Percentiles rank a stretch among this genome's conserved stretches.
Evolutionary conservation across 805 yeast species (phyloP).

Genomic region (Teunomyces atbi): DNA sequence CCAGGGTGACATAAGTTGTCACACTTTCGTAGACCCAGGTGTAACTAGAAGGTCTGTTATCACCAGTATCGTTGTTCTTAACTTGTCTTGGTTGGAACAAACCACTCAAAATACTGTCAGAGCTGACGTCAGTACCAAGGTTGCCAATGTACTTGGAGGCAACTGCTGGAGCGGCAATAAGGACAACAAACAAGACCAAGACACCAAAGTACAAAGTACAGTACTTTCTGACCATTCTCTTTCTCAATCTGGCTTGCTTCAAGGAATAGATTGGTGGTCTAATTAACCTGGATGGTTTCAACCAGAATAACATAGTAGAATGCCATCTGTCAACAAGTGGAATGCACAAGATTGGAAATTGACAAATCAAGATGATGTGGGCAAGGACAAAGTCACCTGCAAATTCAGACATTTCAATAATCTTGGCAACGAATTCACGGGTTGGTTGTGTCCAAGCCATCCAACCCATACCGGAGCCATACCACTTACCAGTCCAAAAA

Average conservation of each 20-base stretch:
- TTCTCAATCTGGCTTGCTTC: conserved; percentile 93
- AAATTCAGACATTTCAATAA: conserved; percentile 90
- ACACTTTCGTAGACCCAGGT: conserved; percentile 49
- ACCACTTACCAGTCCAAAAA: conserved; percentile 99
- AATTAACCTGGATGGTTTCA: conserved; percentile 92
- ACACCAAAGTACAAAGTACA: conserved; percentile 74
- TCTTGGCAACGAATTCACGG: conserved; percentile 93
- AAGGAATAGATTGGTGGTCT: conserved; percentile 97
- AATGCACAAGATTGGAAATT: conserved; percentile 79
- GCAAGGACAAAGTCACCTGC: conserved; percentile 96
- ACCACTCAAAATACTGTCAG: conserved; percentile 54
- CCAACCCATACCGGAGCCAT: conserved; percentile 89
- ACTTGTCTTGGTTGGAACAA: conserved; percentile 87
- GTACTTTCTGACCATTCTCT: conserved; percentile 96
- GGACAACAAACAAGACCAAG: conserved; percentile 64
- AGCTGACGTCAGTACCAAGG: conserved; percentile 25
- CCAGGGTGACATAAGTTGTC: conserved; percentile 49
- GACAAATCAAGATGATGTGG: conserved; percentile 81
- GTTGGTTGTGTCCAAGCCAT: conserved; percentile 93
- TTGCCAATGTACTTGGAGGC: conserved; percentile 60
- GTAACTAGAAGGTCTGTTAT: conserved; percentile 31
- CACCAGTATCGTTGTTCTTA: conserved; percentile 81
- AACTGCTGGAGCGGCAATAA: conserved; percentile 90
- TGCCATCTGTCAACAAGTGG: conserved; percentile 97
- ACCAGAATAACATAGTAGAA: conserved; percentile 98